Evolutionary conservation across 495 filamentous ascomycete genomes (phyloP).

Genomic region (Xylaria grammica): DNA sequence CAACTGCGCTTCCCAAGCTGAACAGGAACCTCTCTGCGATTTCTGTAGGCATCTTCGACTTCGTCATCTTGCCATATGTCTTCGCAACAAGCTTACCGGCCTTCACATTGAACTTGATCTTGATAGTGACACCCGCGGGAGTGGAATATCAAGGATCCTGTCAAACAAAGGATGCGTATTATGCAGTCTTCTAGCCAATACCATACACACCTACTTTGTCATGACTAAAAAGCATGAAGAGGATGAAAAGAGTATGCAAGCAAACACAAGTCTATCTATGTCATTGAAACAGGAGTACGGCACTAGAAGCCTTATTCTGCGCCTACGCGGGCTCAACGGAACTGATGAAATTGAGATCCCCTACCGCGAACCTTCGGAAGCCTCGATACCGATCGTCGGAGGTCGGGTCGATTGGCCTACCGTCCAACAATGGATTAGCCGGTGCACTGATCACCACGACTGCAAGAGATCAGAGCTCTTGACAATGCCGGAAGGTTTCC

Average conservation of each 20-base stretch:
- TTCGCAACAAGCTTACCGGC: background rate
- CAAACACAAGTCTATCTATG: background rate
- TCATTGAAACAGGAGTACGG: background rate
- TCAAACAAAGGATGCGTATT: background rate
- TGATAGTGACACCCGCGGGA: background rate
- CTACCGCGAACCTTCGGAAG: background rate
- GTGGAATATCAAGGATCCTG: conserved; percentile 7
- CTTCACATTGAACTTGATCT: background rate
- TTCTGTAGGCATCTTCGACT: conserved; percentile 10
- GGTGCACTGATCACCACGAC: background rate
- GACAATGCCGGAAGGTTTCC: conserved; percentile 6
- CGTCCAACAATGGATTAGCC: background rate
- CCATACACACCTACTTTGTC: background rate
- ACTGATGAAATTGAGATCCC: background rate
- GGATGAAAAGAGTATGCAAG: background rate
- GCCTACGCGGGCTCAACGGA: background rate
- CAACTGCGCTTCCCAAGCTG: background rate
- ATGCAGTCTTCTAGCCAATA: conserved; percentile 8
- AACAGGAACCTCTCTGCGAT: conserved; percentile 1
- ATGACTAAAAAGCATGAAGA: background rate
- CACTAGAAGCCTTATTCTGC: background rate
- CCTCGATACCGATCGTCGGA: background rate
- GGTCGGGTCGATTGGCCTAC: background rate
- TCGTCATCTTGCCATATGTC: conserved; percentile 9
- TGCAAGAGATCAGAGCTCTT: background rate